These are phyloP conservation scores for Polygonum aviculare DNA, from an alignment of 148 eudicot genomes.

Conservation along the genomic window DNA sequence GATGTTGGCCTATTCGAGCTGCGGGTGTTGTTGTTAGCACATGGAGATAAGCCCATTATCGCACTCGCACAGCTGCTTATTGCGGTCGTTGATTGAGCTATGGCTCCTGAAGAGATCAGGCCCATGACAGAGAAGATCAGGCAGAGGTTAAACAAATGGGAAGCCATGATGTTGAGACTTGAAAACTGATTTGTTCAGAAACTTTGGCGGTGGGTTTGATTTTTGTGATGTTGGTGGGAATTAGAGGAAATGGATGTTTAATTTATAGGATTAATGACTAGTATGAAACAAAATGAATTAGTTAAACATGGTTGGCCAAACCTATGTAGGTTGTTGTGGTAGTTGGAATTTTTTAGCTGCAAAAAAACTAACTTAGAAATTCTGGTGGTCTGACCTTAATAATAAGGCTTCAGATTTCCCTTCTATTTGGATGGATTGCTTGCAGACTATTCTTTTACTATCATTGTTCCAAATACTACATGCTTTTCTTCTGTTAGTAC, in stretches of 20 bases:
- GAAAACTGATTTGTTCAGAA: not conserved
- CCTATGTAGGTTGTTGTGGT: not conserved
- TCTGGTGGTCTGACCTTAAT: not conserved
- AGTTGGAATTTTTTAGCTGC: conserved; percentile 4
- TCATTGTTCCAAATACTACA: not conserved
- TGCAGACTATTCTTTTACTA: too few relatives aligned
- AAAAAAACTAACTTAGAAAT: not conserved
- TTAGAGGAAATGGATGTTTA: not conserved
- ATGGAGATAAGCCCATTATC: conserved; percentile 25
- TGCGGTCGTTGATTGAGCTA: conserved; percentile 2
- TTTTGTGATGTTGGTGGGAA: not conserved
- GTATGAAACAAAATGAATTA: not conserved
- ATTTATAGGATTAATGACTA: not conserved
- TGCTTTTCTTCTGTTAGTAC: not conserved
- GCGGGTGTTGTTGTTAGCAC: conserved; percentile 28
- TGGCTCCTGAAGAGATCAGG: not conserved
- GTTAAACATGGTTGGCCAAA: not conserved
- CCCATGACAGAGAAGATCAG: not conserved
- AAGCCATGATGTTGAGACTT: not conserved
- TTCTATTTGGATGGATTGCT: not conserved
- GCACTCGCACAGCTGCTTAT: conserved; percentile 21
- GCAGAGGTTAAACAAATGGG: not conserved
- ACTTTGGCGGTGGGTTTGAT: not conserved
- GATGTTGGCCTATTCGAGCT: conserved; percentile 24
- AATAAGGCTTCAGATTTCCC: not conserved